Evolutionary conservation across 495 filamentous ascomycete genomes (phyloP).

Genomic region (Chaetomium fimeti): DNA sequence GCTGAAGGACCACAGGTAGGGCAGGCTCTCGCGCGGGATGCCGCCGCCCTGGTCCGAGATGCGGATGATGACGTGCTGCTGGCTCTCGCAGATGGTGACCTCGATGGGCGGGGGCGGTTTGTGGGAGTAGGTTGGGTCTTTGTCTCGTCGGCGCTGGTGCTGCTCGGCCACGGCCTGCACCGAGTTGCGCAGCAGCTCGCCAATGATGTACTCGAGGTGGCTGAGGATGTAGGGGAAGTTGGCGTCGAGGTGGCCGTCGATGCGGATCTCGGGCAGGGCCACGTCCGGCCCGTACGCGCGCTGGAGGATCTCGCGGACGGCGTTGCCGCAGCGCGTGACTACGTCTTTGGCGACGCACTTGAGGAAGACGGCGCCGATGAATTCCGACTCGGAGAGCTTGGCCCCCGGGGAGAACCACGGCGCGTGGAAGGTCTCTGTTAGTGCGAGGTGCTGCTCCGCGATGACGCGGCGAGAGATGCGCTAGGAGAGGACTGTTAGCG

Average conservation of each 20-base stretch:
- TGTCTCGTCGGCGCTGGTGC: conserved; percentile 32
- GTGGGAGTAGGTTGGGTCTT: conserved; percentile 28
- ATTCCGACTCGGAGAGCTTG: conserved; percentile 71
- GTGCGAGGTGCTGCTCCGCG: conserved; percentile 91
- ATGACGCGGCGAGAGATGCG: conserved; percentile 95
- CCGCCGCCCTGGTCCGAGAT: conserved; percentile 95
- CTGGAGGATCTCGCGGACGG: conserved; percentile 65
- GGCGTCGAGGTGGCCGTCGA: conserved; percentile 81
- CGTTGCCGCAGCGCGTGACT: conserved; percentile 73
- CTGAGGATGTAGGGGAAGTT: conserved; percentile 96
- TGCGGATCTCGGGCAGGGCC: conserved; percentile 73
- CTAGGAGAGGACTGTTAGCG: conserved; percentile 40
- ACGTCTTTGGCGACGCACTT: conserved; percentile 91
- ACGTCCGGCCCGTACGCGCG: conserved; percentile 67
- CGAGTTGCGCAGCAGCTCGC: conserved; percentile 91
- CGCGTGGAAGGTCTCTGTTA: conserved; percentile 94
- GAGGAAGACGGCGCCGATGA: conserved; percentile 93
- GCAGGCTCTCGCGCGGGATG: conserved; percentile 78
- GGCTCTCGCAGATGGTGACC: conserved; percentile 89
- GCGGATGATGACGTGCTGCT: conserved; percentile 93
- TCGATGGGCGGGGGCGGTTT: conserved; percentile 74
- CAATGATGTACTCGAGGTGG: conserved; percentile 95
- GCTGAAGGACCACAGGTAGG: conserved; percentile 92
- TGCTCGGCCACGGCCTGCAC: conserved; percentile 87
- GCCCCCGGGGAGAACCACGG: conserved; percentile 88